phyloP scores from a whole-genome alignment of 2,329 filamentous ascomycete genomes.

The Cladosporium colombiae region DNA sequence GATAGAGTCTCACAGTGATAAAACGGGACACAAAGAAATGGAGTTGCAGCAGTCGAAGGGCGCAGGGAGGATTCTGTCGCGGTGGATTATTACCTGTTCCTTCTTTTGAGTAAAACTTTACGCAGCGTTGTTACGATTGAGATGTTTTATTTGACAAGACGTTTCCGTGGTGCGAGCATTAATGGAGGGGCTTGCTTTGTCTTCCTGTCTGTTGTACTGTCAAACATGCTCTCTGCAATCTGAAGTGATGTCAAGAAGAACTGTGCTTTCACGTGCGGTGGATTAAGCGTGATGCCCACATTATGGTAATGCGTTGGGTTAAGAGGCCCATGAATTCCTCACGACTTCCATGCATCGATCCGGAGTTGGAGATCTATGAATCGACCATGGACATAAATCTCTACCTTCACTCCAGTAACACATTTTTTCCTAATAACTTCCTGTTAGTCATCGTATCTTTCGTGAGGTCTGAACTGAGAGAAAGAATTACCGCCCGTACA shows the following conservation, averaged over 20 bases:
- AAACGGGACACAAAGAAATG: constrained; percentile 1
- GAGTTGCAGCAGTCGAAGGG: constrained; percentile 1
- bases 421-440: too few species aligned
- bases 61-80: background rate
- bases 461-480: background rate
- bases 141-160: background rate
- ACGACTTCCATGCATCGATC: background rate
- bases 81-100: constrained; percentile 1
- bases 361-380: background rate
- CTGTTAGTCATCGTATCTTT: background rate
- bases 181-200: background rate
- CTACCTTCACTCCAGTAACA: background rate
- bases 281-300: background rate
- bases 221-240: background rate
- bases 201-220: background rate
- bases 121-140: constrained; percentile 20
- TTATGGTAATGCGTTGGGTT: background rate
- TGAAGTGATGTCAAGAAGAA: too few species aligned
- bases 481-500: background rate
- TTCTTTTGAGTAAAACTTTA: constrained; percentile 16
- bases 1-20: constrained; percentile 7
- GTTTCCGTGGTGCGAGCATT: background rate
- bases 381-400: background rate
- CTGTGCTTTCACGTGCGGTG: background rate
- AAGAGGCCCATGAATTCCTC: too few species aligned